A percentile compares a stretch with the other conserved stretches of the same genome.
Evolutionary conservation across 73 alveolate genomes (phyloP).

Genomic region (Tetrahymena borealis): DNA sequence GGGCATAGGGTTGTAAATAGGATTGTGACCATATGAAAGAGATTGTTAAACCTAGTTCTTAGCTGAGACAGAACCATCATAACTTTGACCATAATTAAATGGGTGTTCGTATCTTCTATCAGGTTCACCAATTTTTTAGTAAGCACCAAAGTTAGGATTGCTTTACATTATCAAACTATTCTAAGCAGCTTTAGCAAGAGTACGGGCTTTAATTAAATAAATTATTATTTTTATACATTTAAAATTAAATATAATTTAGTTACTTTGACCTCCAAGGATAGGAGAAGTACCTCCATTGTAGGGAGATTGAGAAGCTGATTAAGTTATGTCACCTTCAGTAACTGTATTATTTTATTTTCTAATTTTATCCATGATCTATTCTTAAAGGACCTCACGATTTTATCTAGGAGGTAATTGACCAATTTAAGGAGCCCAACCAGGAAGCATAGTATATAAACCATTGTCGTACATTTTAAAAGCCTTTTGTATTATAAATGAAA

Average conservation of each 20-base stretch:
- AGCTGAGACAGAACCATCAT: background rate
- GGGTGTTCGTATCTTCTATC: background rate
- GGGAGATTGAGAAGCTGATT: background rate
- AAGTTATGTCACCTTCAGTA: background rate
- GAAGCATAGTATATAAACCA: background rate
- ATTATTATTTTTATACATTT: background rate
- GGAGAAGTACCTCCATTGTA: background rate
- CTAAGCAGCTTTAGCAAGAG: slow-evolving; percentile 1
- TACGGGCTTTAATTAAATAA: background rate
- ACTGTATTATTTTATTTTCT: background rate
- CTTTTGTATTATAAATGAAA: background rate
- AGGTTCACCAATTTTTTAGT: background rate
- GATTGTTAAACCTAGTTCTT: background rate
- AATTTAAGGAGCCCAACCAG: background rate
- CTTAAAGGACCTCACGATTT: background rate
- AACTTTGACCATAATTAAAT: background rate
- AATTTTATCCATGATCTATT: background rate
- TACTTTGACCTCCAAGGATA: background rate
- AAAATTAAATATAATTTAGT: background rate
- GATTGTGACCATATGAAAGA: background rate
- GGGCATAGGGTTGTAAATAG: background rate
- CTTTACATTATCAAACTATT: background rate
- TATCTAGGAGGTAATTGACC: background rate
- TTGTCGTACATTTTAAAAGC: background rate
- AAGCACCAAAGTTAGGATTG: background rate